These are phyloP conservation scores for Tremella fuciformis DNA, from an alignment of 768 basidiomycete genomes.

Conservation along the genomic window DNA sequence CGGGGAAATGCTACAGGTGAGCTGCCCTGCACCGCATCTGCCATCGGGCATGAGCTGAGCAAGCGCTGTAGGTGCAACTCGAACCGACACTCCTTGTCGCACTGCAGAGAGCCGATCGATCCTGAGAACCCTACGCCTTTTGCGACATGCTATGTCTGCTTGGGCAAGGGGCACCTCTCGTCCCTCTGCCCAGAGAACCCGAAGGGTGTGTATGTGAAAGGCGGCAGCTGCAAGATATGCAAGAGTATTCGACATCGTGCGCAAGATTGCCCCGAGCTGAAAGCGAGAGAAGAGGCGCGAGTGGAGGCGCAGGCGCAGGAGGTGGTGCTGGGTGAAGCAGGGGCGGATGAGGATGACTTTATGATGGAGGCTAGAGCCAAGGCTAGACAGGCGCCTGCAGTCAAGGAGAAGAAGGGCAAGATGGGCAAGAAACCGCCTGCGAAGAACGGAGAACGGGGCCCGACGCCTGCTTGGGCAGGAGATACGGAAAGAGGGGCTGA, in stretches of 20 bases:
- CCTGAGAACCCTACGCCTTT: constrained; percentile 70
- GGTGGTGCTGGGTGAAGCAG: constrained; percentile 47
- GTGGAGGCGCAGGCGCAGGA: constrained; percentile 5
- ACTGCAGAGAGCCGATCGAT: constrained; percentile 67
- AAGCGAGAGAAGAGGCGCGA: constrained; percentile 4
- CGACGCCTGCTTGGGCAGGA: neutral
- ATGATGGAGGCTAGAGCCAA: constrained; percentile 73
- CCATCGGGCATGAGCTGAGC: no score
- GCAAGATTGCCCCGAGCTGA: constrained; percentile 63
- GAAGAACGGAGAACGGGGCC: constrained; percentile 24
- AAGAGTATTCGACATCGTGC: constrained; percentile 80
- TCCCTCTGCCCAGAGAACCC: constrained; percentile 76
- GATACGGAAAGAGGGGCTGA: neutral
- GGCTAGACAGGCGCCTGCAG: constrained; percentile 57
- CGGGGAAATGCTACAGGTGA: constrained; percentile 70
- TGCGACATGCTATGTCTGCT: constrained; percentile 90
- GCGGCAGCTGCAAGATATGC: constrained; percentile 86
- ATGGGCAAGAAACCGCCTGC: constrained; percentile 28
- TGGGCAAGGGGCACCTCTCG: constrained; percentile 76
- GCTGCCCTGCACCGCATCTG: constrained; percentile 25
- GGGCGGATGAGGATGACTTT: constrained; percentile 95
- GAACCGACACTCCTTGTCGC: constrained; percentile 69
- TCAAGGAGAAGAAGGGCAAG: constrained; percentile 53
- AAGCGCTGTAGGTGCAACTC: constrained; percentile 82
- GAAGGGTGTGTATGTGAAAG: constrained; percentile 84